Evolutionary conservation across 768 basidiomycete genomes (phyloP).

Genomic region (Lactifluus subvellereus): DNA sequence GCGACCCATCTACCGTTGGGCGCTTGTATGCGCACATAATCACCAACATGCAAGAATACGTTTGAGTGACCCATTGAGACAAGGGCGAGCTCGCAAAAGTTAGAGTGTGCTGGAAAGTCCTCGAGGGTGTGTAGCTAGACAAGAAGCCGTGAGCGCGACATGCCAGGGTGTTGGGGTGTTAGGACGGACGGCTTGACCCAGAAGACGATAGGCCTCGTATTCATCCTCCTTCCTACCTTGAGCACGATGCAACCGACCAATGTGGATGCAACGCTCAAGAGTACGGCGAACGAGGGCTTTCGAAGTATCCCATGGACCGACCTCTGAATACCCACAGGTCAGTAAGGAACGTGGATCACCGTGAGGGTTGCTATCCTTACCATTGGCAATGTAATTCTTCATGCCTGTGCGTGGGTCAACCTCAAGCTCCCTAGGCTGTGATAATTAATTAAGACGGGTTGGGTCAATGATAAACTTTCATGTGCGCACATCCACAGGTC

Average conservation of each 20-base stretch:
- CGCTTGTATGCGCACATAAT: conserved; percentile 65
- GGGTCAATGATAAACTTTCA: not conserved
- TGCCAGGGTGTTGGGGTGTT: not conserved
- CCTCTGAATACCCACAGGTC: conserved; percentile 36
- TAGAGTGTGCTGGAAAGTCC: conserved; percentile 85
- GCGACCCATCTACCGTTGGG: conserved; percentile 72
- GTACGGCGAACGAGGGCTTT: conserved; percentile 69
- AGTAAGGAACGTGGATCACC: not conserved
- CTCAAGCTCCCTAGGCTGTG: conserved; percentile 72
- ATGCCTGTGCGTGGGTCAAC: conserved; percentile 83
- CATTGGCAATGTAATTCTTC: conserved; percentile 55
- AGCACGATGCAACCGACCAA: conserved; percentile 59
- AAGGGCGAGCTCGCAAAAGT: conserved; percentile 83
- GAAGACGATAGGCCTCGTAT: conserved; percentile 74
- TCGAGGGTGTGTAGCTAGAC: conserved; percentile 73
- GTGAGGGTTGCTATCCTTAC: not conserved
- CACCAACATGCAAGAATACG: conserved; percentile 86
- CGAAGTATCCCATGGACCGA: conserved; percentile 84
- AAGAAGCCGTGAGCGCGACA: not conserved
- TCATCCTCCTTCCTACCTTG: conserved; percentile 57
- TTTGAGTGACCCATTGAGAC: conserved; percentile 65
- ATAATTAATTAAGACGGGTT: not conserved
- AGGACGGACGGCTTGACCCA: conserved; percentile 54
- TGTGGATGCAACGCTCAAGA: conserved; percentile 71
- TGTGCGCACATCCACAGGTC: conserved; percentile 66